These are phyloP conservation scores for Colletotrichum endophyticum DNA, from an alignment of 2,329 filamentous ascomycete species.

Conservation along the genomic window DNA sequence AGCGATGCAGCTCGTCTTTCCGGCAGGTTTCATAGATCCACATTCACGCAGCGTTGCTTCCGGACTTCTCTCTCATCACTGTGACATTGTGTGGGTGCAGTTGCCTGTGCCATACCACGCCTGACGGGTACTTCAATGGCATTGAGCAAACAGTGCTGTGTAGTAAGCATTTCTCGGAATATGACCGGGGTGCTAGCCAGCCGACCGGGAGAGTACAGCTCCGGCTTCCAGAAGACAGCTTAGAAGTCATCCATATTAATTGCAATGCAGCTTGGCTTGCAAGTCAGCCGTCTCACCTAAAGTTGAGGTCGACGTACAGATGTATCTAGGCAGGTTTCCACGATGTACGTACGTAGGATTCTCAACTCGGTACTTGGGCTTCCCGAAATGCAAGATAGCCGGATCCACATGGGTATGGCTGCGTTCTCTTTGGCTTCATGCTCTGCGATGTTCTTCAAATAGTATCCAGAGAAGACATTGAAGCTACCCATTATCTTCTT, in stretches of 20 bases:
- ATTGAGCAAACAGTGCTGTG: neutral
- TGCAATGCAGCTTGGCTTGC: neutral
- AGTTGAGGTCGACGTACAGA: neutral
- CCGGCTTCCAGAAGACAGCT: neutral
- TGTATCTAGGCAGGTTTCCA: neutral
- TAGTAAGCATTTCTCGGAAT: neutral
- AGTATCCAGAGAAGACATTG: neutral
- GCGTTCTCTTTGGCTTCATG: neutral
- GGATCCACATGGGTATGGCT: neutral
- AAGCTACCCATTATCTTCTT: neutral
- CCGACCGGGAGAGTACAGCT: neutral
- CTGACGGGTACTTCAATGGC: neutral
- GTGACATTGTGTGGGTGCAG: neutral
- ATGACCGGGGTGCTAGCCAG: neutral
- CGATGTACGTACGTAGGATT: neutral
- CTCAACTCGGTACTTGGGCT: neutral
- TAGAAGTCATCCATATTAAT: neutral
- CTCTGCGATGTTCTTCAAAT: neutral
- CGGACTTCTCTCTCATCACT: neutral
- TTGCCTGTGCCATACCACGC: neutral
- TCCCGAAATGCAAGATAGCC: neutral
- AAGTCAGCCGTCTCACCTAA: neutral
- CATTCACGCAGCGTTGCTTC: neutral
- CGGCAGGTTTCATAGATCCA: neutral
- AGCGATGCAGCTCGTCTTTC: neutral